Evolutionary conservation across 139 green algal genomes (phyloP), one percentile per base, ranked within the genome.

Genomic region (Volvox reticuliferus): DNA sequence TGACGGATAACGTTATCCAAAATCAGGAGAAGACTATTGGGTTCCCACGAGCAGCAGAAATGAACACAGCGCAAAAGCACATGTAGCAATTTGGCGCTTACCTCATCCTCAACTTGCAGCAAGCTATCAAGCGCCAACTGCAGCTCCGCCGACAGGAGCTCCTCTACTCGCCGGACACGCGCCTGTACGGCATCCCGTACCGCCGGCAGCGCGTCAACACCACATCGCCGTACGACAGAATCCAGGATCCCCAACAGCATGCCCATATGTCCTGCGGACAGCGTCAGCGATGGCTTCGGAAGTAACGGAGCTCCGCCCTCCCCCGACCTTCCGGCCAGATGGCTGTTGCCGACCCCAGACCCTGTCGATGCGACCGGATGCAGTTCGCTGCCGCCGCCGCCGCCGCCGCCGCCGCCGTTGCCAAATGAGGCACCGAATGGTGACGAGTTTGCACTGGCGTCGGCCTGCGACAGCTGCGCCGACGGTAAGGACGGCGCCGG

Each of bases 181-280:
- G 26, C 36, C 67, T 12, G 61, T 44, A 80, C 36, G 30, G 83
- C 83, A 26, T 89, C 83, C 24, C 36, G 35, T 22, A 68, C 83
- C 36, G 65, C 33, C 35, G 83, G 83, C 67, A 89, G 33, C 13
- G 32, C 26, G 12, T 80, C 65, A 9, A 76, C 28, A 6, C 69
- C 85, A 1, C 55, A 61, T 2, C 30, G 85, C 69, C 69, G 69
- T 28, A 89, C 44, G 14, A 82, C 69, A n/a, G 44, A 75, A 62
- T 89, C 85, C 85, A 78, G 33, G 12, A 89, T 44, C 16, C 13
- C 28, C 37, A 82, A 20, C 85, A 89, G 18, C 68, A 79, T 28
- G 30, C 33, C 35, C 33, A 3, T 36, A 19, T 79, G 65, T 13
- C 65, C 35, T 37, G 37, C 12, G 26, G 36, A 33, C 36, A 79